These are phyloP conservation scores for Paramecium sonneborni DNA, from an alignment of 73 alveolate species.

Conservation along the genomic window DNA sequence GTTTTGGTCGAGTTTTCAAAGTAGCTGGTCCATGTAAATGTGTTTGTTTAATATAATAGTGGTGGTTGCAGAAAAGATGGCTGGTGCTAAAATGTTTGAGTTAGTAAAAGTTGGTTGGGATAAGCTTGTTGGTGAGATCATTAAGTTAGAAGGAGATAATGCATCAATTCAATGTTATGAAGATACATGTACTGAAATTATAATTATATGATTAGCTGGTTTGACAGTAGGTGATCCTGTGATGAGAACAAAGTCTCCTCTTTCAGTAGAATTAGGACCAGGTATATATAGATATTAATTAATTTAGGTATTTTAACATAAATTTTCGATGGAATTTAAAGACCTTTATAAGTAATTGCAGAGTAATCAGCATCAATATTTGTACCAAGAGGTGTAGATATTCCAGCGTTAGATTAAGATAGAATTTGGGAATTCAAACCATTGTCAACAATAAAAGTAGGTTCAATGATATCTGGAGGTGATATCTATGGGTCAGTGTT, in stretches of 20 bases:
- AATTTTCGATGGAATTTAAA: constrained; percentile 87
- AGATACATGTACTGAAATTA: constrained; percentile 80
- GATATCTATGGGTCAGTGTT: constrained; percentile 94
- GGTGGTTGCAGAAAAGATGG: constrained; percentile 99
- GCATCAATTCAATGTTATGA: constrained; percentile 99
- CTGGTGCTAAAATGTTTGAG: constrained; percentile 99
- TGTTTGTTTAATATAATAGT: constrained; percentile 17
- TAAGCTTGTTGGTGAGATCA: constrained; percentile 98
- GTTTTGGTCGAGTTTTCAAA: constrained; percentile 66
- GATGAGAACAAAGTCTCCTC: constrained; percentile 96
- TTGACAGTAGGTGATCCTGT: constrained; percentile 99
- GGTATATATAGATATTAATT: constrained; percentile 70
- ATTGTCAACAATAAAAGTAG: constrained; percentile 76
- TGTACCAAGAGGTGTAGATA: constrained; percentile 99
- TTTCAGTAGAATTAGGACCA: constrained; percentile 98
- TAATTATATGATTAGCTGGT: constrained; percentile 79
- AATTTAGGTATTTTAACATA: constrained; percentile 84
- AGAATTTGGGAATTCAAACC: constrained; percentile 97
- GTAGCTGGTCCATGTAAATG: constrained; percentile 70
- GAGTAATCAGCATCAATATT: constrained; percentile 73
- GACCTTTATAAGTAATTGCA: constrained; percentile 70
- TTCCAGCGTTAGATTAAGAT: constrained; percentile 88
- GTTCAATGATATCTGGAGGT: constrained; percentile 88
- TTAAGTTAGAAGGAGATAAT: constrained; percentile 98
- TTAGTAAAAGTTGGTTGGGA: constrained; percentile 98